Conservation (phyloP, 164 flowering plant species). For the Macadamia integrifolia region DNA sequence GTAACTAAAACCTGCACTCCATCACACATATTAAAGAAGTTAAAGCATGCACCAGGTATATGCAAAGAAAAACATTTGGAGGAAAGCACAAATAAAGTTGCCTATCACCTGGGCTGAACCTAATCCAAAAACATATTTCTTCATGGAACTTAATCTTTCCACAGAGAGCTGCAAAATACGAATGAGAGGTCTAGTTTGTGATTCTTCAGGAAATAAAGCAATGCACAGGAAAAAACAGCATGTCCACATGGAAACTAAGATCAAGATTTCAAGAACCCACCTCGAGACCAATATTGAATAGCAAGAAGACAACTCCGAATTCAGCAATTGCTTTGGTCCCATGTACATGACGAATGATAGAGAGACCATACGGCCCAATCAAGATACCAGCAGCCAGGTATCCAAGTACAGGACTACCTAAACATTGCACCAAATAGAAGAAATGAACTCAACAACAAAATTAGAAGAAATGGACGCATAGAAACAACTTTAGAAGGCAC, state of each 20-base stretch:
- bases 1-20: slow-evolving; percentile 78
- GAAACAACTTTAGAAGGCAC: neutral
- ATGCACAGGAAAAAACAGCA: neutral
- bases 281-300: slow-evolving; percentile 99
- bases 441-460: slow-evolving; percentile 3
- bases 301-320: slow-evolving; percentile 97
- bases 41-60: slow-evolving; percentile 7
- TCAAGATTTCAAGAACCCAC: slow-evolving; percentile 28
- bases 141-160: slow-evolving; percentile 99
- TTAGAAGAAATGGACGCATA: neutral
- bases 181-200: slow-evolving; percentile 5
- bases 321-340: slow-evolving; percentile 98
- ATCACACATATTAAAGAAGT: slow-evolving; percentile 6
- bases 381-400: slow-evolving; percentile 98
- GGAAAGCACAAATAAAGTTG: slow-evolving; percentile 4
- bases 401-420: slow-evolving; percentile 99
- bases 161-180: slow-evolving; percentile 83
- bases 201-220: neutral
- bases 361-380: slow-evolving; percentile 99
- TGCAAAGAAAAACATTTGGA: neutral
- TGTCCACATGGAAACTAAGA: neutral
- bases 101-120: slow-evolving; percentile 93
- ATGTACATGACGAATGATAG: slow-evolving; percentile 95
- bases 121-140: slow-evolving; percentile 98
- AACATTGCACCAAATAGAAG: slow-evolving; percentile 24